Conservation (phyloP, 768 basidiomycete genomes). For the Auricularia auricula-judae region DNA sequence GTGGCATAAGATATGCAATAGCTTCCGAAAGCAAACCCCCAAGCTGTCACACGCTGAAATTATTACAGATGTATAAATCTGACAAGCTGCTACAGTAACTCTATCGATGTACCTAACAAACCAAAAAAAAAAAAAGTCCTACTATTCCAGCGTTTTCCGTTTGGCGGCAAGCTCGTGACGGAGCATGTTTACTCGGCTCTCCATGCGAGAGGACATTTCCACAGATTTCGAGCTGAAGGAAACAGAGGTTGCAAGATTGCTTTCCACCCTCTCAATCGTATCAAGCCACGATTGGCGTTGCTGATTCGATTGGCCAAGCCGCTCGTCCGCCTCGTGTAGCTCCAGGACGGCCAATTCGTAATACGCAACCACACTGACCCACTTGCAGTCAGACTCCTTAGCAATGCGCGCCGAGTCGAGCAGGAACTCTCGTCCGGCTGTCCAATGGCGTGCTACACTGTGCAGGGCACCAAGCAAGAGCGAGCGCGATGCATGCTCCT, state of each 20-base stretch:
- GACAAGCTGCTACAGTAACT: neutral
- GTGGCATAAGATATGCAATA: neutral
- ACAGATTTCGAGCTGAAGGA: conserved; percentile 35
- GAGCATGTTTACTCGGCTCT: conserved; percentile 58
- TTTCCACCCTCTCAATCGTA: conserved; percentile 22
- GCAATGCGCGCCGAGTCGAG: conserved; percentile 36
- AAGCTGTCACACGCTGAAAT: neutral
- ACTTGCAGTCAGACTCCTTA: conserved; percentile 41
- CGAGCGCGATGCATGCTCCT: conserved; percentile 58
- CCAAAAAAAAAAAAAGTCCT: neutral
- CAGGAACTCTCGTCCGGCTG: conserved; percentile 36
- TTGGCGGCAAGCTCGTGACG: conserved; percentile 59
- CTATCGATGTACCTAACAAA: neutral
- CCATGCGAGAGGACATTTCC: conserved; percentile 58
- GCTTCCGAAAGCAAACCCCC: neutral
- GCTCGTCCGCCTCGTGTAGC: conserved; percentile 40
- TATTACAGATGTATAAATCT: neutral
- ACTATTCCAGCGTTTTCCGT: conserved; percentile 30
- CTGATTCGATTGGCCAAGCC: neutral
- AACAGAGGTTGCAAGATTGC: conserved; percentile 42
- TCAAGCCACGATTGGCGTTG: neutral
- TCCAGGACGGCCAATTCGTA: conserved; percentile 67
- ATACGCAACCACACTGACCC: conserved; percentile 55
- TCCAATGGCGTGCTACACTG: conserved; percentile 40
- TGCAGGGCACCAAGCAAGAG: conserved; percentile 60